Percentiles rank a stretch among this genome's conserved stretches.
Evolutionary conservation across 202 grass and related monocot species (phyloP).

Genomic region (Schoenoplectus triqueter): DNA sequence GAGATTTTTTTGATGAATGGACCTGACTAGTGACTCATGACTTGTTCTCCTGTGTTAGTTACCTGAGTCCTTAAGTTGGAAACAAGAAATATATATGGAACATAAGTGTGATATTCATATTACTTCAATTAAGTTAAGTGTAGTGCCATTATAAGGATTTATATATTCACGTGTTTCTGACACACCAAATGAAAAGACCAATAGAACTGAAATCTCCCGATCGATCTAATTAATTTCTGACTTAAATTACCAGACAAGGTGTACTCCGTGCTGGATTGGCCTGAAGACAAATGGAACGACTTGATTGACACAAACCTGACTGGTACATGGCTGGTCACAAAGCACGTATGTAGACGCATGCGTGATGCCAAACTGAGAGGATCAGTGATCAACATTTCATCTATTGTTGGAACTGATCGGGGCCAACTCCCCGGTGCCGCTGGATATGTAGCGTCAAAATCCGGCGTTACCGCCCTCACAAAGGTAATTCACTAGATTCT

Average conservation of each 20-base stretch:
- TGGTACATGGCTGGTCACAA: constrained; percentile 45
- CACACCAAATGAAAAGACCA: neutral
- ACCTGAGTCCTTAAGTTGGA: neutral
- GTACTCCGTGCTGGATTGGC: constrained; percentile 42
- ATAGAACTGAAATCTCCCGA: neutral
- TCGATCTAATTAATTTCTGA: neutral
- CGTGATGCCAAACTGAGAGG: constrained; percentile 44
- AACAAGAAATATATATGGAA: neutral
- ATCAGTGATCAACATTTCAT: constrained; percentile 46
- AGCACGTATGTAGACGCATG: constrained; percentile 48
- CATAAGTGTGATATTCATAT: neutral
- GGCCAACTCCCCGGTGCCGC: constrained; percentile 44
- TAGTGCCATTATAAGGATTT: neutral
- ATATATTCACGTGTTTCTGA: neutral
- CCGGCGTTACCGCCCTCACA: constrained; percentile 32
- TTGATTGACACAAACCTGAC: constrained; percentile 48
- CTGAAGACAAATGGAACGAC: constrained; percentile 45
- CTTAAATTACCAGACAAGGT: constrained; percentile 30
- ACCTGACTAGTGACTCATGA: constrained; percentile 9
- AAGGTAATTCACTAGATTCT: constrained; percentile 27
- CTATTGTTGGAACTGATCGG: constrained; percentile 37
- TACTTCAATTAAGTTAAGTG: neutral
- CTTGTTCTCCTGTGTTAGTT: neutral
- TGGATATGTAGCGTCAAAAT: constrained; percentile 45
- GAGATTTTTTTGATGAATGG: neutral